Conservation (phyloP, 345 rosid species). For the Rhizophora apiculata region DNA sequence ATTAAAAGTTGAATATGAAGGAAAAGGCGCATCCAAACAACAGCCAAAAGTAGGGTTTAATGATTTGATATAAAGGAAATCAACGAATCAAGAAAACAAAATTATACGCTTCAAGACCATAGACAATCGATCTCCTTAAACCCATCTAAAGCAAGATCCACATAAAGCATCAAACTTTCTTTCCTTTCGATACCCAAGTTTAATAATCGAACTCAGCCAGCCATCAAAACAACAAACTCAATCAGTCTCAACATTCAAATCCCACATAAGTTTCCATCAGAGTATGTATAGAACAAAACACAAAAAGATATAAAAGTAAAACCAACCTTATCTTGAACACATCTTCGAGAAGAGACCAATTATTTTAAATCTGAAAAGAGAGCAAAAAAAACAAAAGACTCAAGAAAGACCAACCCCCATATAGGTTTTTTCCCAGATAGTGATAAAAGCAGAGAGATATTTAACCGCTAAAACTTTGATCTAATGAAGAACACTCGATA, state of each 20-base stretch:
- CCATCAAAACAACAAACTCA: slow-evolving; percentile 6
- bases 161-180: slow-evolving; percentile 6
- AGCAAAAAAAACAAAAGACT: not conserved
- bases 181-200: not conserved
- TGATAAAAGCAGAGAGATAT: slow-evolving; percentile 11
- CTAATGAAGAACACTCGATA: slow-evolving; percentile 25
- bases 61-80: not conserved
- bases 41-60: slow-evolving; percentile 8
- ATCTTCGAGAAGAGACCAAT: slow-evolving; percentile 33
- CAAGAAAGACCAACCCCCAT: slow-evolving; percentile 23
- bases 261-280: not conserved
- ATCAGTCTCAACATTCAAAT: not conserved
- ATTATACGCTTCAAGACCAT: not conserved
- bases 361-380: slow-evolving; percentile 30
- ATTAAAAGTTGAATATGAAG: slow-evolving; percentile 3
- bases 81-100: not conserved
- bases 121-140: slow-evolving; percentile 7
- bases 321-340: slow-evolving; percentile 41
- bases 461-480: slow-evolving; percentile 25
- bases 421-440: slow-evolving; percentile 13
- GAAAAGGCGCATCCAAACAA: not conserved
- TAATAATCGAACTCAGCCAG: not conserved
- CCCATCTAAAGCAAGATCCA: slow-evolving; percentile 21
- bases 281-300: not conserved
- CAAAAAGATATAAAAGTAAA: not conserved